These are phyloP conservation scores for Maudiozyma humilis DNA, from an alignment of 1,139 yeast genomes.

Conservation along the genomic window DNA sequence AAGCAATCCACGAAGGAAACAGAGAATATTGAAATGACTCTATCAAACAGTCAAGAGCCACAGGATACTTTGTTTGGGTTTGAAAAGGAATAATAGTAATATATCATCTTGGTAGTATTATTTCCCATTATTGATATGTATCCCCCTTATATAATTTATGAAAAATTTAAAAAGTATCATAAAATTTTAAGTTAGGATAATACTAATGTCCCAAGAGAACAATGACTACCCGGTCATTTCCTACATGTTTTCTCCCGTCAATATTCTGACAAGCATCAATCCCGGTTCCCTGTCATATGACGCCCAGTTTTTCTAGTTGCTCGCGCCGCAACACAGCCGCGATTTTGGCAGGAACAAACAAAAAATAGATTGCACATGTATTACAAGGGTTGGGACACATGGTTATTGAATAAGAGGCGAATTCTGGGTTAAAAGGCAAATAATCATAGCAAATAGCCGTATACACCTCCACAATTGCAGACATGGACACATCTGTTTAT, in stretches of 20 bases:
- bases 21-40: background rate
- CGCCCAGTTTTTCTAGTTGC: background rate
- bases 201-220: background rate
- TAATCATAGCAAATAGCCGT: too few species aligned
- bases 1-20: background rate
- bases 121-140: too few species aligned
- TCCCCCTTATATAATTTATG: too few species aligned
- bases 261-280: too few species aligned
- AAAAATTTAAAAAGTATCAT: background rate
- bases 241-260: too few species aligned
- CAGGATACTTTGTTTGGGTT: too few species aligned
- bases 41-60: background rate
- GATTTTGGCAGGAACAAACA: background rate
- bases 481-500: constrained; percentile 34
- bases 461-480: too few species aligned
- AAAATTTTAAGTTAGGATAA: too few species aligned
- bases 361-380: background rate
- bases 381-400: background rate
- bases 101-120: too few species aligned
- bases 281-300: background rate
- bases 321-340: background rate
- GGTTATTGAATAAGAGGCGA: too few species aligned
- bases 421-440: background rate
- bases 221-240: too few species aligned
- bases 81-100: too few species aligned